Evolutionary conservation across 371 early-diverging fungal species (phyloP).

Genomic region (Rhizopus sp.): DNA sequence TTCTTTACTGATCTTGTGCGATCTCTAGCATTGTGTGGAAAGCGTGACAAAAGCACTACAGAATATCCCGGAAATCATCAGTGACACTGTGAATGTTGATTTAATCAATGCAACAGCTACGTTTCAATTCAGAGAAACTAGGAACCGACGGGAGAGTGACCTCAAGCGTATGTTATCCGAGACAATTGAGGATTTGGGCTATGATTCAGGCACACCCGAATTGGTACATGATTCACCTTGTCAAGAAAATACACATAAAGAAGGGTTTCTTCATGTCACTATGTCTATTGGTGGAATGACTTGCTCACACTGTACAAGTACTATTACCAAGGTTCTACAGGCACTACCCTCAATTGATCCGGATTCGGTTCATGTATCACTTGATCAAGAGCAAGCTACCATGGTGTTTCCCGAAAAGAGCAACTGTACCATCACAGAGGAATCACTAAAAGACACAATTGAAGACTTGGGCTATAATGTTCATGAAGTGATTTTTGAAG

Average conservation of each 20-base stretch:
- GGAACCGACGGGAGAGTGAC: neutral
- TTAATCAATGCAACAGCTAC: conserved; percentile 24
- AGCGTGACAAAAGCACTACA: conserved; percentile 27
- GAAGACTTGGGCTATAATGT: conserved; percentile 72
- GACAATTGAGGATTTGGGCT: conserved; percentile 38
- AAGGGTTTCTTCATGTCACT: conserved; percentile 4
- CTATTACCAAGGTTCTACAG: conserved; percentile 64
- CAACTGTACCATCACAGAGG: conserved; percentile 13
- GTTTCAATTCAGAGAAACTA: conserved; percentile 11
- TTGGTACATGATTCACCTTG: neutral
- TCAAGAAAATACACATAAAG: neutral
- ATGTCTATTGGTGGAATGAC: conserved; percentile 77
- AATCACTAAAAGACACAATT: conserved; percentile 46
- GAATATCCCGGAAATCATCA: conserved; percentile 15
- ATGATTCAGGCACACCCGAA: conserved; percentile 24
- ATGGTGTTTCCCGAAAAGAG: conserved; percentile 31
- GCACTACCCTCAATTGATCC: conserved; percentile 57
- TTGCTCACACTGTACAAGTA: conserved; percentile 79
- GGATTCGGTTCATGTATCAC: conserved; percentile 41
- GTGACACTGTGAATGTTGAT: conserved; percentile 25
- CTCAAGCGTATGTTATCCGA: conserved; percentile 18
- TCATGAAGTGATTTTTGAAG: conserved; percentile 18
- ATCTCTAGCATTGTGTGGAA: conserved; percentile 27
- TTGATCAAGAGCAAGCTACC: conserved; percentile 43
- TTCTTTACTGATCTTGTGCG: neutral